Base-by-base conservation (phyloP, 371 early-diverging fungal species). In the Mucor indicus region DNA sequence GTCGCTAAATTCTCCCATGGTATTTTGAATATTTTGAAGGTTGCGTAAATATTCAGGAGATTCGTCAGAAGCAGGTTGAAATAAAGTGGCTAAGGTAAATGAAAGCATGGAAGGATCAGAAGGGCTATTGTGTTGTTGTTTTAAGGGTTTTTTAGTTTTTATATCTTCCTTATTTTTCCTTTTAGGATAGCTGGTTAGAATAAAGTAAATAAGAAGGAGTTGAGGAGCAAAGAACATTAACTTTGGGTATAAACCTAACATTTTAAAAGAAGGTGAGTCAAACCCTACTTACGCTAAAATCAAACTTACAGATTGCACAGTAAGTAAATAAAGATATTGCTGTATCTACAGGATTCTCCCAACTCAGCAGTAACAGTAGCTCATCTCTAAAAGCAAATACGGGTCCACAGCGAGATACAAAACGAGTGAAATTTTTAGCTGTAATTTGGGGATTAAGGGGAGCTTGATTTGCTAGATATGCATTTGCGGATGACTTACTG, bases 11-110 rank as follows among this genome's bases (percentile, higher is more conserved):
- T 69, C 69, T 5, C 69, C 65, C 69, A 69, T 69, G 42, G 57
- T 67, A 42, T 72, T 75, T 43, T 75, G 76, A 11, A 75, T 33
- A 31, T 69, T 67, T 38, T 67, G 60, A 23, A 75, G 37, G 30
- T 75, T 75, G 11, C 43, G 44, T 3, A 69, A 22, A 24, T 72
- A 72, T 30, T 75, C 72, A 6, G 76, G 68, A 3, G 75, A 72
- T 15, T 57, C 44, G 21, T 69, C 70, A 0, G 47, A 36, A 4
- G 36, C 44, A 40, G 55, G 48, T 24, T 57, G 57, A 27, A 51
- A 46, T 11, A 48, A n/a, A 33, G 29, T 42, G 2, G 50, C 24
- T 1, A 50, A 13, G 21, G 41, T 42, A 20, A 47, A 58, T 16
- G 40, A n/a, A 45, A 54, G 44, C 22, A 21, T 4, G 36, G 27